Evolutionary conservation across 768 basidiomycete species (phyloP).

Genomic region (Leccinum longicurvipes): DNA sequence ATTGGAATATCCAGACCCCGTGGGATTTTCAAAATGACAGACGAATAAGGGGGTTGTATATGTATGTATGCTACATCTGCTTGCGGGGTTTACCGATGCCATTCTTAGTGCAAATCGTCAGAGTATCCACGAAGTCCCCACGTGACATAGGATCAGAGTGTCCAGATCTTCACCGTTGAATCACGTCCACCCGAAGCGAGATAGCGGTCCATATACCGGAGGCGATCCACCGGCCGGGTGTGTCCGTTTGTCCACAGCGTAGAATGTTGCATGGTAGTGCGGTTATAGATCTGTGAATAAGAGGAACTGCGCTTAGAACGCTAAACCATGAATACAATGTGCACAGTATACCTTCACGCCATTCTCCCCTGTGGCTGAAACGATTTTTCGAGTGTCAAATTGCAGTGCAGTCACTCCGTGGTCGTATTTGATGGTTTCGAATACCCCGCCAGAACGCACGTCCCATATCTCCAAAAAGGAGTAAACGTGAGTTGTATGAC

Average conservation of each 20-base stretch:
- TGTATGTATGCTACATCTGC: conserved; percentile 28
- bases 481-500: not conserved
- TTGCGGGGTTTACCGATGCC: conserved; percentile 20
- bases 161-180: conserved; percentile 88
- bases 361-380: conserved; percentile 92
- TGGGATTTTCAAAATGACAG: not conserved
- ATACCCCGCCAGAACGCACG: conserved; percentile 81
- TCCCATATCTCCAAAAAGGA: conserved; percentile 80
- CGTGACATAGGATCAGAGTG: conserved; percentile 50
- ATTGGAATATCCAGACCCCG: not conserved
- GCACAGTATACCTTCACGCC: conserved; percentile 68
- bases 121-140: conserved; percentile 12
- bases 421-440: conserved; percentile 89
- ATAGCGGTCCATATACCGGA: conserved; percentile 97
- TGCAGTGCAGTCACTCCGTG: conserved; percentile 88
- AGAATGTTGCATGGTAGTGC: conserved; percentile 87
- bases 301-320: not conserved
- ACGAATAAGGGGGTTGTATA: conserved; percentile 11
- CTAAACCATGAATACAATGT: not conserved
- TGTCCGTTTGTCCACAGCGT: conserved; percentile 90
- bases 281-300: conserved; percentile 76
- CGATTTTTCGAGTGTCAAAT: conserved; percentile 91
- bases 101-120: conserved; percentile 15
- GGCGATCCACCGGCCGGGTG: conserved; percentile 76
- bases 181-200: conserved; percentile 89